A percentile compares a stretch with the other conserved stretches of the same genome.
Evolutionary conservation across 2,329 filamentous ascomycete species (phyloP).

Genomic region (Pseudogymnoascus sp.): DNA sequence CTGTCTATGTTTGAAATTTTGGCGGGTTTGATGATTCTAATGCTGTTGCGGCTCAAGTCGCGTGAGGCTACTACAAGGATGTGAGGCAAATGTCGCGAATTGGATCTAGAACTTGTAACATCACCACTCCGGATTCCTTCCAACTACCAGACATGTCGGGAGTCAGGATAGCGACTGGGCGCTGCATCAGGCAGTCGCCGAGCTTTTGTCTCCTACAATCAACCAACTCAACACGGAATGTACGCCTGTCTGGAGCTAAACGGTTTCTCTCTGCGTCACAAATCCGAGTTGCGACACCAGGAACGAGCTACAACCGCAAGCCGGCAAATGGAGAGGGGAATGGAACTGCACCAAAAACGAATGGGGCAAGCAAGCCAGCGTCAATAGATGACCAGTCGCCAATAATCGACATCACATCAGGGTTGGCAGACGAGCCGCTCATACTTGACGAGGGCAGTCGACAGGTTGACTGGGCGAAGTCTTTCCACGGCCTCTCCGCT

Average conservation of each 20-base stretch:
- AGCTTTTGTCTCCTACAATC: background rate
- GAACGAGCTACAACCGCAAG: conserved; percentile 22
- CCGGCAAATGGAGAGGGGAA: conserved; percentile 12
- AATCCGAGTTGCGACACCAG: conserved; percentile 21
- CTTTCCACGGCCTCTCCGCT: conserved; percentile 60
- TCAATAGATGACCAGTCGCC: conserved; percentile 39
- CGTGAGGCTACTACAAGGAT: conserved; percentile 7
- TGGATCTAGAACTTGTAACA: background rate
- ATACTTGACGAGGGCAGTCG: conserved; percentile 39
- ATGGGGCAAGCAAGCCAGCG: conserved; percentile 41
- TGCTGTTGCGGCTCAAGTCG: conserved; percentile 14
- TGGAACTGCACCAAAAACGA: background rate
- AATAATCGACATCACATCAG: conserved; percentile 37
- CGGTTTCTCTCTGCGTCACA: conserved; percentile 18
- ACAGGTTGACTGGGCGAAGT: conserved; percentile 66
- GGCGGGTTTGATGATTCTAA: background rate
- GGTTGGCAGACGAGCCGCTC: conserved; percentile 43
- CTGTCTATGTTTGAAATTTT: background rate
- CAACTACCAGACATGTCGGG: conserved; percentile 4
- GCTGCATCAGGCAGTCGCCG: background rate
- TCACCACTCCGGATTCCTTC: background rate
- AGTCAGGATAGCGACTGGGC: background rate
- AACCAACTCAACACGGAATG: background rate
- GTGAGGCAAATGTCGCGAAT: background rate
- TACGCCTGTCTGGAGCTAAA: background rate